Evolutionary conservation across 225 moss, liverwort and hornwort genomes (phyloP).

Genomic region (Physcomitrium patens): DNA sequence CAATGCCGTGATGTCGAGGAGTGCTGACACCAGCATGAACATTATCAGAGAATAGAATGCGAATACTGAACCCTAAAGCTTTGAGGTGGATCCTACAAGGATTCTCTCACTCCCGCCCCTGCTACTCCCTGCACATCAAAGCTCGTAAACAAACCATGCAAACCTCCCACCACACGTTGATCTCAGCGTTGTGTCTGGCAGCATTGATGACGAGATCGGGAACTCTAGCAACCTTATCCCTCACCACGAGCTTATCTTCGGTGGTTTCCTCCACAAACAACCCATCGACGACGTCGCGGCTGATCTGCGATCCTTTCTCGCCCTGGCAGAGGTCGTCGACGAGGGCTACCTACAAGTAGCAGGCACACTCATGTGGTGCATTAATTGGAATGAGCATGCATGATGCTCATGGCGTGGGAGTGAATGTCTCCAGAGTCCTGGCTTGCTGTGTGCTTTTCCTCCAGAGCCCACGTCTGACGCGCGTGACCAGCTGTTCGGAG

Average conservation of each 20-base stretch:
- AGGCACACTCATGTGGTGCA: conserved; percentile 30
- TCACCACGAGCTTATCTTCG: conserved; percentile 78
- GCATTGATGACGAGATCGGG: conserved; percentile 80
- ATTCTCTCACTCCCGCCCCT: conserved; percentile 64
- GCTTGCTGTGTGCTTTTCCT: too few species aligned
- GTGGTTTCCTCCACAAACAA: conserved; percentile 43
- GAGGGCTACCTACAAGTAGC: conserved; percentile 70
- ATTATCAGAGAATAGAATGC: conserved; percentile 79
- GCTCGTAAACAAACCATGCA: conserved; percentile 88
- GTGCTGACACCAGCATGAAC: conserved; percentile 99
- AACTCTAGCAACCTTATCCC: conserved; percentile 77
- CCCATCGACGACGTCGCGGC: conserved; percentile 46
- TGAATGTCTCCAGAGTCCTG: too few species aligned
- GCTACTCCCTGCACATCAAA: conserved; percentile 81
- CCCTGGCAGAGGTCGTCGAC: conserved; percentile 82
- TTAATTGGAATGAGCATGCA: too few species aligned
- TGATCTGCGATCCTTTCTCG: conserved; percentile 52
- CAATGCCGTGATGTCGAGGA: conserved; percentile 68
- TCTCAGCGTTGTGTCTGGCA: conserved; percentile 61
- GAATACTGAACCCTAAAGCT: conserved; percentile 79
- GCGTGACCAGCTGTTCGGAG: too few species aligned
- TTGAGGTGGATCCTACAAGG: conserved; percentile 60
- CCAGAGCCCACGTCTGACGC: too few species aligned
- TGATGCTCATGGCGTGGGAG: too few species aligned
- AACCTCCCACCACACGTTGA: conserved; percentile 78